phyloP scores from a whole-genome alignment of 2,329 filamentous ascomycete species.

The Sphaerulina musiva region DNA sequence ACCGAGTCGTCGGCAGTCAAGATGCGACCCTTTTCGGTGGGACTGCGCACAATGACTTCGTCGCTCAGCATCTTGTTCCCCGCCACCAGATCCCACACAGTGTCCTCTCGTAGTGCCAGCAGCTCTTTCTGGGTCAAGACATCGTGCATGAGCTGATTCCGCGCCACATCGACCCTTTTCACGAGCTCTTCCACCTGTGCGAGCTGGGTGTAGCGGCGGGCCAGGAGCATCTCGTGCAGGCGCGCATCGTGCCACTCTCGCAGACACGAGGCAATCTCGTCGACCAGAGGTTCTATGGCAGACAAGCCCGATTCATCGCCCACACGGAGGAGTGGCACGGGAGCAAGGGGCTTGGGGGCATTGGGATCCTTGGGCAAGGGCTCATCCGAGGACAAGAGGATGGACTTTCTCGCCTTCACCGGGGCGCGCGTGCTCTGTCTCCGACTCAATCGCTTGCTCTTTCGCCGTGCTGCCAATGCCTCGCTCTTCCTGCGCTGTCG shows the following conservation, averaged over 20 bases:
- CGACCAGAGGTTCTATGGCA: conserved; percentile 79
- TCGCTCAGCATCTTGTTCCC: conserved; percentile 92
- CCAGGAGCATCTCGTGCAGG: conserved; percentile 81
- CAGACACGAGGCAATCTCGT: conserved; percentile 94
- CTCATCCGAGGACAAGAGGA: conserved; percentile 20
- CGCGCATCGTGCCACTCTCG: conserved; percentile 98
- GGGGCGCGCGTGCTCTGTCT: conserved; percentile 25
- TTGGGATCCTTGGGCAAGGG: conserved; percentile 50
- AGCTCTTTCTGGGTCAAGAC: conserved; percentile 85
- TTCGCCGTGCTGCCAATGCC: conserved; percentile 23
- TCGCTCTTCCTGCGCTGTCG: conserved; percentile 28
- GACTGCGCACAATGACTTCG: conserved; percentile 91
- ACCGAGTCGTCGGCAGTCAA: conserved; percentile 89
- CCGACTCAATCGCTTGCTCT: conserved; percentile 29
- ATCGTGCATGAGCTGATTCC: conserved; percentile 87
- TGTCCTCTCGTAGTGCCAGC: conserved; percentile 71
- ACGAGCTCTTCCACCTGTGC: conserved; percentile 78
- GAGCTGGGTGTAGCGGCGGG: conserved; percentile 70
- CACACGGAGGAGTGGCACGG: conserved; percentile 94
- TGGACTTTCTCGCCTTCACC: conserved; percentile 21
- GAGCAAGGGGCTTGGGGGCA: conserved; percentile 73
- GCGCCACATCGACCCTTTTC: conserved; percentile 71
- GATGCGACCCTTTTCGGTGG: conserved; percentile 72
- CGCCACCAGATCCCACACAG: conserved; percentile 88
- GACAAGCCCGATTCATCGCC: conserved; percentile 94